A percentile compares a stretch with the other conserved stretches of the same genome.
These are phyloP conservation scores for Puya raimondii DNA, from an alignment of 176 grass and related monocot genomes.

Conservation along the genomic window DNA sequence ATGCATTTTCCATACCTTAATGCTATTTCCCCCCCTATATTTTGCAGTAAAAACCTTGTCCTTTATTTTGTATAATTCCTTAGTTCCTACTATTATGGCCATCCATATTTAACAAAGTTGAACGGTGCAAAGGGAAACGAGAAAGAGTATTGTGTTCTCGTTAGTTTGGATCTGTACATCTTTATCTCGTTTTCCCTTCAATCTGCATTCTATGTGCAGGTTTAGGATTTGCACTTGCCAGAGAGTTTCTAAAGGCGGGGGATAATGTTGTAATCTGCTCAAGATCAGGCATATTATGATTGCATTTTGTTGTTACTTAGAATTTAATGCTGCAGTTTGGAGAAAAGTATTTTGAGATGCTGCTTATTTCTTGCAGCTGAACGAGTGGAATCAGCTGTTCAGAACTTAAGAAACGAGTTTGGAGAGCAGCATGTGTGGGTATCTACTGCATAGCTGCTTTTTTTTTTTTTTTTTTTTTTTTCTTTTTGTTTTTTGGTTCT, in stretches of 20 bases:
- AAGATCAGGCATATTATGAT: constrained; percentile 48
- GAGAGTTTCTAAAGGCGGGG: constrained; percentile 70
- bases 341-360: too few relatives aligned
- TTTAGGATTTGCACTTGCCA: constrained; percentile 75
- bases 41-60: too few relatives aligned
- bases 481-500: not conserved
- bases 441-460: constrained; percentile 42
- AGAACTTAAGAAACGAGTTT: constrained; percentile 65
- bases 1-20: not conserved
- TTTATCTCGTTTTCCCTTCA: not conserved
- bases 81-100: too few relatives aligned
- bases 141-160: too few relatives aligned
- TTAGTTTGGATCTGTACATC: not conserved
- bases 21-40: too few relatives aligned
- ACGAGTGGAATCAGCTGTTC: constrained; percentile 52
- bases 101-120: too few relatives aligned
- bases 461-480: constrained; percentile 25
- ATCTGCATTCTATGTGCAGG: constrained; percentile 26
- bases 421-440: constrained; percentile 97
- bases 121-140: too few relatives aligned
- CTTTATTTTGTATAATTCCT: too few relatives aligned
- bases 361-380: constrained; percentile 52
- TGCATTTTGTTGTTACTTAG: not conserved
- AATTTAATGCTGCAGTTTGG: too few relatives aligned
- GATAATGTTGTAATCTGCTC: constrained; percentile 92